Evolutionary conservation across 202 grass and related monocot genomes (phyloP).

Genomic region (Digitaria exilis): DNA sequence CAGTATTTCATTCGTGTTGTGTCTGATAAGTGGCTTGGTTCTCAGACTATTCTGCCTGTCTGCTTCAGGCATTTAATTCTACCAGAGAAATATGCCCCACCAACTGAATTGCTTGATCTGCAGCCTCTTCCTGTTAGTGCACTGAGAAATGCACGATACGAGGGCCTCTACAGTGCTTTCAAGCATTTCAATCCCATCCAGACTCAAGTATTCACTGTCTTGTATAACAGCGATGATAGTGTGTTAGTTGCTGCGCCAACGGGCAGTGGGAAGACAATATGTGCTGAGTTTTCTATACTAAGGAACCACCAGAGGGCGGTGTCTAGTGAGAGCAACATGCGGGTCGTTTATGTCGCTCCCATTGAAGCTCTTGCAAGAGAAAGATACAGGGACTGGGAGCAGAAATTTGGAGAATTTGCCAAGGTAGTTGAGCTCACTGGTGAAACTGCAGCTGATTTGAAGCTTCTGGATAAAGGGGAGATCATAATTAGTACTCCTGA

Average conservation of each 20-base stretch:
- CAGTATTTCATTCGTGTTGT: conserved; percentile 87
- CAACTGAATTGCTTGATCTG: conserved; percentile 93
- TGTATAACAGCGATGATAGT: conserved; percentile 86
- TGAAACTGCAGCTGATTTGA: conserved; percentile 81
- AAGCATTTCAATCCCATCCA: conserved; percentile 98
- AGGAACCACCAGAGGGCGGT: conserved; percentile 71
- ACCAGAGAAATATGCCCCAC: too few relatives aligned
- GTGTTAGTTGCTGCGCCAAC: conserved; percentile 91
- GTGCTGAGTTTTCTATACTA: conserved; percentile 86
- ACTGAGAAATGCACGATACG: conserved; percentile 72
- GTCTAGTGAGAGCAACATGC: conserved; percentile 69
- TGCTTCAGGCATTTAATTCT: conserved; percentile 93
- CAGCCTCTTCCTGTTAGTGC: conserved; percentile 87
- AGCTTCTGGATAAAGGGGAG: conserved; percentile 88
- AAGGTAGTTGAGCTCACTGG: conserved; percentile 88
- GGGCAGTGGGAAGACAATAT: conserved; percentile 93
- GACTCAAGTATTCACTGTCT: conserved; percentile 86
- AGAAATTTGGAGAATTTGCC: conserved; percentile 76
- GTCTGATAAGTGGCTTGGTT: conserved; percentile 93
- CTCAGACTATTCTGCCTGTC: conserved; percentile 90
- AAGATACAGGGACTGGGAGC: conserved; percentile 79
- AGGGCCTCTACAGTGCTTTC: conserved; percentile 80
- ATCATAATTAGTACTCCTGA: conserved; percentile 98
- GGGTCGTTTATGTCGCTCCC: conserved; percentile 83
- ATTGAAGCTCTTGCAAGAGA: conserved; percentile 90